Conservation (phyloP, 176 grass and related monocot genomes). For the Aechmea fasciata region DNA sequence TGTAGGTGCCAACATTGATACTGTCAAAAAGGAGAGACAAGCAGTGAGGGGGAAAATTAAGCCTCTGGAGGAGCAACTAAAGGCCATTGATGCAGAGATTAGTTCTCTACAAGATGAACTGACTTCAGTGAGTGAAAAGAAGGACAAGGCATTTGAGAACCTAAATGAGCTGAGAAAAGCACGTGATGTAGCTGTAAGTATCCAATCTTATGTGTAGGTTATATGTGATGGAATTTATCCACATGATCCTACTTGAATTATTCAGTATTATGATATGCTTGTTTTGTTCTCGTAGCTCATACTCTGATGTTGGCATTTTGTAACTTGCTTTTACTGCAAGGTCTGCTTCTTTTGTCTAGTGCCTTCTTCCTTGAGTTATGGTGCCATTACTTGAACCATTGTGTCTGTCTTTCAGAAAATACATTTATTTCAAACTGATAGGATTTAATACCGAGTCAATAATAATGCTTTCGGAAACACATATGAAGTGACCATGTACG, state of each 20-base stretch:
- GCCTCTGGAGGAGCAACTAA: constrained; percentile 46
- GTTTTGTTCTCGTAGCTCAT: background rate
- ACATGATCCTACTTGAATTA: too few species aligned
- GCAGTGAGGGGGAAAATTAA: constrained; percentile 59
- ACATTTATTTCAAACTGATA: too few species aligned
- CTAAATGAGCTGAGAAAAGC: constrained; percentile 34
- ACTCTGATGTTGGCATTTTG: too few species aligned
- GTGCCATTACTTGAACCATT: too few species aligned
- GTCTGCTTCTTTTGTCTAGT: too few species aligned
- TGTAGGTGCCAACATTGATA: constrained; percentile 44
- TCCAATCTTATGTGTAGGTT: background rate
- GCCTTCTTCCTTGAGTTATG: too few species aligned
- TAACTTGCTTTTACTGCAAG: too few species aligned
- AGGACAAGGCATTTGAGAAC: constrained; percentile 46
- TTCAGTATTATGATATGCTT: background rate
- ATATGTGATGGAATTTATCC: background rate
- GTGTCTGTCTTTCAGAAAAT: too few species aligned
- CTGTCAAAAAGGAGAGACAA: constrained; percentile 53
- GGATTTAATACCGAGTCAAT: too few species aligned
- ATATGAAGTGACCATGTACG: too few species aligned
- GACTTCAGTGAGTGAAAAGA: constrained; percentile 34
- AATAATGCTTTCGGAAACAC: too few species aligned
- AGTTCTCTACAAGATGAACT: constrained; percentile 41
- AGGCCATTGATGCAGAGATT: constrained; percentile 30
- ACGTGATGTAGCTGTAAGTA: constrained; percentile 40